Base-by-base conservation (phyloP, 179 eudicot genomes). In the Silene noctiflora region DNA sequence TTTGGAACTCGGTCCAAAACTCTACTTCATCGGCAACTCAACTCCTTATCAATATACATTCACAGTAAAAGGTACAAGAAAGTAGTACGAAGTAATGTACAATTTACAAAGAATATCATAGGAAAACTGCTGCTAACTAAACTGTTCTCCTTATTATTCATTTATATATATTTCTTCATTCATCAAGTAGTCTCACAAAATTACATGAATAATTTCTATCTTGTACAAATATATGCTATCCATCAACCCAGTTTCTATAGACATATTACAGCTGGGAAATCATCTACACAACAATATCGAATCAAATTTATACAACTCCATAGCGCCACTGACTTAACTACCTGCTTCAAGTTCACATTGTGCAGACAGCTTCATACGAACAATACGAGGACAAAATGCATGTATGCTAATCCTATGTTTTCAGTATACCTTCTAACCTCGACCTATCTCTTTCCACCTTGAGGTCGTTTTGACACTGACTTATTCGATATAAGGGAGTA, bases 221-320 rank as follows among this genome's bases (percentile, higher is more conserved):
- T 75, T 76, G 56, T 84, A 84, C 85, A 79, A 77, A 84, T 79
- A 81, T 84, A 79, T 76, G 81, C 65, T 65, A 80, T 72, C 59
- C 68, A 75, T 71, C 80, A 67, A 67, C 81, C 83, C 82, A 79
- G 79, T 82, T 60, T 80, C 84, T 76, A 82, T 84, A 79, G 55
- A 39, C 77, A 84, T 82, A 82, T 79, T 77, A 84, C 87, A 82
- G 27, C 87, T 84, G 79, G 79, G 83, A 76, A 22, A 79, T 76
- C 76, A 79, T 84, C 80, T 84, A 84, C 80, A 79, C 62, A 72
- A 76, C 5, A 17, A 66, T 75, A 79, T 61, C 72, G 76, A 73
- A 79, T 79, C 78, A 59, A 75, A 67, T 84, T 80, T 82, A 84
- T 59, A 84, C 83, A 75, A 56, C 70, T 69, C 85, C 78, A 44